These are phyloP conservation scores for Leishmania braziliensis DNA, from an alignment of 208 protist genomes.

Conservation along the genomic window DNA sequence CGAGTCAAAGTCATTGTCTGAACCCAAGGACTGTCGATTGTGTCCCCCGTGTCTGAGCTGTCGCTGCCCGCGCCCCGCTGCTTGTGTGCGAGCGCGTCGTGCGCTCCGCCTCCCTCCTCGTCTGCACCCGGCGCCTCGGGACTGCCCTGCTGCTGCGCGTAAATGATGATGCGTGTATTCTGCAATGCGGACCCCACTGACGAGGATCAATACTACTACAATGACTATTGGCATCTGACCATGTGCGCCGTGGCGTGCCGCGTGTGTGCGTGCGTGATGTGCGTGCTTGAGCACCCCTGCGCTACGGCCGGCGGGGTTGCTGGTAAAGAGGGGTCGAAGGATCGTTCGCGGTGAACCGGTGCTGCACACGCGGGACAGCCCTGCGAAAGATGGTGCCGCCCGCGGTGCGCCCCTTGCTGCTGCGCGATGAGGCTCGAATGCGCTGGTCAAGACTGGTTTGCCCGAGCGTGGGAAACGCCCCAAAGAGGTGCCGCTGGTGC, in stretches of 20 bases:
- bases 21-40: slow-evolving; percentile 29
- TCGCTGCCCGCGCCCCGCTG: slow-evolving; percentile 5
- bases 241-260: neutral
- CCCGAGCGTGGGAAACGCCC: slow-evolving; percentile 56
- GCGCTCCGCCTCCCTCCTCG: neutral
- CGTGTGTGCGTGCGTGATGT: neutral
- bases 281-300: neutral
- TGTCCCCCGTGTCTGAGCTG: slow-evolving; percentile 41
- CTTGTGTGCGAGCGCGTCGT: neutral
- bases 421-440: slow-evolving; percentile 46
- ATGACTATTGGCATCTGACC: slow-evolving; percentile 46
- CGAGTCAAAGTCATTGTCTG: slow-evolving; percentile 33
- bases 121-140: neutral
- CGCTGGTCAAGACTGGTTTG: slow-evolving; percentile 38
- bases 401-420: neutral
- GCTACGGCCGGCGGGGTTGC: neutral
- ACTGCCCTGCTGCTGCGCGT: neutral
- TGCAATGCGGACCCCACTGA: slow-evolving; percentile 29
- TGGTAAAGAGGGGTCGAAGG: slow-evolving; percentile 9
- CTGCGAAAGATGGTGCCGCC: slow-evolving; percentile 9
- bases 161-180: slow-evolving; percentile 37
- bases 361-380: slow-evolving; percentile 18
- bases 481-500: slow-evolving; percentile 31
- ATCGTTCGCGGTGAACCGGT: slow-evolving; percentile 15
- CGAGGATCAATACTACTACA: slow-evolving; percentile 31